Evolutionary conservation across 2,329 filamentous ascomycete species (phyloP), one percentile per base, ranked within the genome.

Genomic region (Tolypocladium inflatum): DNA sequence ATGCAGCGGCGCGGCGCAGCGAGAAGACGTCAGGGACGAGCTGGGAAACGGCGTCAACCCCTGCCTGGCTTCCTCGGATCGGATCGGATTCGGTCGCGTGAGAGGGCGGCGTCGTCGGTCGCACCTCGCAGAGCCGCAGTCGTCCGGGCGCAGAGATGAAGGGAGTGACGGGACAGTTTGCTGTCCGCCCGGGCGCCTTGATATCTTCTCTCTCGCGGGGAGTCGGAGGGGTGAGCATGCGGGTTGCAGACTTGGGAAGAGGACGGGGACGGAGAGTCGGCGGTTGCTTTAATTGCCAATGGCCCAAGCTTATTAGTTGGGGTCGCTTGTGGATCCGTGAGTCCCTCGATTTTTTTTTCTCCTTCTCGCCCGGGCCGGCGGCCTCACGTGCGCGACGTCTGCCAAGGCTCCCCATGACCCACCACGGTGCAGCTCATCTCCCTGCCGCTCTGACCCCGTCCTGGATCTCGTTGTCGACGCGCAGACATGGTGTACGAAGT

Each of bases 271-370:
- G 48, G 45, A 53, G 55, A 33, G 55, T 37, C 38, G 52, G 52
- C 38, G 52, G 37, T 15, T 63, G 68, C 41, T 43, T 21, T 43
- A 19, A 21, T 21, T 21, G 41, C 41, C 38, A 5, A 15, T 15
- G 17, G 4, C 38, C 38, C 41, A 21, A 21, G 41, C 41, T 21
- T 23, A 43, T 43, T 10, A 21, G 41, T n/a, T 43, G 41, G 41
- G 23, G 43, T 17, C 5, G 2, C 21, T 10, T 15, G 43, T 48
- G 43, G 43, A 26, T 26, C 43, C 43, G 23, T 10, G 43, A 2
- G 8, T 17, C 43, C 43, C 43, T 43, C 30, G n/a, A 33, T 9
- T 33, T 33, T 19, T 43, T 21, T 43, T 43, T 23, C 10, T 21
- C 7, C n/a, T n/a, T n/a, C n/a, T 10, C 9, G 8, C n/a, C 42